Percentiles rank a stretch among this genome's conserved stretches.
Conservation (phyloP, 331 rosid genomes). For the Quercus tomentella region DNA sequence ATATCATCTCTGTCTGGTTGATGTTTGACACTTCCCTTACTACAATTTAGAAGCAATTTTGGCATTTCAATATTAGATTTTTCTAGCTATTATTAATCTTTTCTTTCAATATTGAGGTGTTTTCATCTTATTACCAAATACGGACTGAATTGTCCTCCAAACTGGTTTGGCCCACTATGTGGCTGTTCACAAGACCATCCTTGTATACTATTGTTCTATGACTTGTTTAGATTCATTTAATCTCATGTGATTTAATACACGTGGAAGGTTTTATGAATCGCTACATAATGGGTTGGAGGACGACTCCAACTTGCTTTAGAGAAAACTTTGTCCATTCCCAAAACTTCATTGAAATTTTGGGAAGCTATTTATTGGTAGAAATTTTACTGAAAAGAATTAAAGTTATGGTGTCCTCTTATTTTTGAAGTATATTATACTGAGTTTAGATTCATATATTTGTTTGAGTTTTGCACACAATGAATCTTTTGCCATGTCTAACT, state of each 20-base stretch:
- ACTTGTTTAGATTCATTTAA: too few relatives aligned
- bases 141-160: too few relatives aligned
- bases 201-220: too few relatives aligned
- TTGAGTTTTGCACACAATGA: neutral
- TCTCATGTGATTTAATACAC: too few relatives aligned
- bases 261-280: too few relatives aligned
- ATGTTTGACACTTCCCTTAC: neutral
- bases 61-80: neutral
- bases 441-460: neutral
- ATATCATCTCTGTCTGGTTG: neutral
- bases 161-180: too few relatives aligned
- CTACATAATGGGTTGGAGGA: too few relatives aligned
- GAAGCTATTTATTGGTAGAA: neutral
- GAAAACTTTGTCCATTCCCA: neutral
- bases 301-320: too few relatives aligned
- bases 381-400: neutral
- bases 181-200: too few relatives aligned
- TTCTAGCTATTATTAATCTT: neutral
- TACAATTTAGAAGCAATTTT: neutral
- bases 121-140: neutral
- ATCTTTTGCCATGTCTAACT: neutral
- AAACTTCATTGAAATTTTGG: neutral
- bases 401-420: neutral
- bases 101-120: neutral
- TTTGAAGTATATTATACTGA: neutral